phyloP scores from a whole-genome alignment of 345 rosid species.

The Salix caprea region DNA sequence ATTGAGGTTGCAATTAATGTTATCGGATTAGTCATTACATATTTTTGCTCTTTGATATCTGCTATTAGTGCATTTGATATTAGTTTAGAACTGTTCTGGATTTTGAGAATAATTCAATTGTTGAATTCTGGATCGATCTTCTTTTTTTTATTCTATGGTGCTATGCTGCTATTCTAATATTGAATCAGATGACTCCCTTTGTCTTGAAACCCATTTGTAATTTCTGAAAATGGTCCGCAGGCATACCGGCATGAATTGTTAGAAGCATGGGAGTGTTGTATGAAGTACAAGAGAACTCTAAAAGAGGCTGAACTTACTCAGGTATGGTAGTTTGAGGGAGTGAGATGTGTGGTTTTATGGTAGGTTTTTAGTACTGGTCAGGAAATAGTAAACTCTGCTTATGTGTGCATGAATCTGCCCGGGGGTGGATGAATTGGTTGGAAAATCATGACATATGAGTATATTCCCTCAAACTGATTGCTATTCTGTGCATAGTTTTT shows the following conservation, averaged over 20 bases:
- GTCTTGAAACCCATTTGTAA: neutral
- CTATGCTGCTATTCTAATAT: neutral
- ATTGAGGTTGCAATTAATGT: conserved; percentile 58
- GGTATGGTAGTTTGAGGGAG: conserved; percentile 32
- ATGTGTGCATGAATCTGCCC: neutral
- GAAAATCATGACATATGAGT: neutral
- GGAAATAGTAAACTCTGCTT: neutral
- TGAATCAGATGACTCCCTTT: neutral
- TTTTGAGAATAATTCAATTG: neutral
- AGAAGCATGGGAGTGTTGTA: conserved; percentile 92
- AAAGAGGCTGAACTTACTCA: conserved; percentile 96
- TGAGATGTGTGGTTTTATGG: neutral
- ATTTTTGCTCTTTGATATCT: neutral
- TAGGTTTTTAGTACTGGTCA: neutral
- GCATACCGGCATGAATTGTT: conserved; percentile 81
- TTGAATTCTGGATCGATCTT: neutral
- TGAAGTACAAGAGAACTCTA: conserved; percentile 77
- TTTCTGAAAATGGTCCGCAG: conserved; percentile 31
- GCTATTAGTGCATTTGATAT: neutral
- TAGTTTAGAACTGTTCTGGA: neutral
- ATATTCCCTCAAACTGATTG: neutral
- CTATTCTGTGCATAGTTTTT: neutral
- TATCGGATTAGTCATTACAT: neutral
- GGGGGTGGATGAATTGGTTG: neutral
- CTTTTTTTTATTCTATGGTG: neutral